Conservation (phyloP, 176 grass and related monocot species). For the Carex cristatella region DNA sequence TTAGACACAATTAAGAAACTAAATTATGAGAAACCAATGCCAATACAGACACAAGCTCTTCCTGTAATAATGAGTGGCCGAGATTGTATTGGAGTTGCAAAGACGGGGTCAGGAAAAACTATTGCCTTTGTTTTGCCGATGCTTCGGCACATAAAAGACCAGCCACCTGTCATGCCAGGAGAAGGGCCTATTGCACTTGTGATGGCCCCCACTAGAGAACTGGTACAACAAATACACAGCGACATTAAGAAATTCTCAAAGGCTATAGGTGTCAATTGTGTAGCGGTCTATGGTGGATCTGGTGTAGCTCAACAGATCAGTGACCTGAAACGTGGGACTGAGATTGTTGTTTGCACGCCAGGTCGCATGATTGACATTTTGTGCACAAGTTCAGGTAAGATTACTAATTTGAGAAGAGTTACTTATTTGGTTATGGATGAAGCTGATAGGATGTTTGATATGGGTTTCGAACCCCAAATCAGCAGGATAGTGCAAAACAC, state of each 20-base stretch:
- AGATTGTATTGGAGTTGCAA: constrained; percentile 91
- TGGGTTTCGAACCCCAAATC: constrained; percentile 98
- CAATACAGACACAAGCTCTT: constrained; percentile 79
- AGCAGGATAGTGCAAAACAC: constrained; percentile 86
- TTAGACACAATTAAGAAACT: constrained; percentile 96
- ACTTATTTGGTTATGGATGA: constrained; percentile 97
- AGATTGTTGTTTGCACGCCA: constrained; percentile 93
- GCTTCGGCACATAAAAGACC: constrained; percentile 97
- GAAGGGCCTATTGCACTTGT: constrained; percentile 89
- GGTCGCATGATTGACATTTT: constrained; percentile 98
- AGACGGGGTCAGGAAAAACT: constrained; percentile 96
- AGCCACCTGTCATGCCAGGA: constrained; percentile 67
- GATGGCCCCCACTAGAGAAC: constrained; percentile 95
- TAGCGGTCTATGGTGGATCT: constrained; percentile 84
- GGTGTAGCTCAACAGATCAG: constrained; percentile 98
- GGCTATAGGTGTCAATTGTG: constrained; percentile 81
- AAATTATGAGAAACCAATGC: constrained; percentile 88
- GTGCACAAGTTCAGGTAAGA: constrained; percentile 87
- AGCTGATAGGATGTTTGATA: constrained; percentile 99
- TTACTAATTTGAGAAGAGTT: constrained; percentile 84
- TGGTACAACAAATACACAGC: constrained; percentile 89
- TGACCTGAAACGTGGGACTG: constrained; percentile 82
- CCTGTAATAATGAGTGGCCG: constrained; percentile 93
- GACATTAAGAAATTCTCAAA: constrained; percentile 93
- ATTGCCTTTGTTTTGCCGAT: constrained; percentile 95